Base-by-base conservation (phyloP, 2,329 filamentous ascomycete species). In the Sclerotinia glacialis region DNA sequence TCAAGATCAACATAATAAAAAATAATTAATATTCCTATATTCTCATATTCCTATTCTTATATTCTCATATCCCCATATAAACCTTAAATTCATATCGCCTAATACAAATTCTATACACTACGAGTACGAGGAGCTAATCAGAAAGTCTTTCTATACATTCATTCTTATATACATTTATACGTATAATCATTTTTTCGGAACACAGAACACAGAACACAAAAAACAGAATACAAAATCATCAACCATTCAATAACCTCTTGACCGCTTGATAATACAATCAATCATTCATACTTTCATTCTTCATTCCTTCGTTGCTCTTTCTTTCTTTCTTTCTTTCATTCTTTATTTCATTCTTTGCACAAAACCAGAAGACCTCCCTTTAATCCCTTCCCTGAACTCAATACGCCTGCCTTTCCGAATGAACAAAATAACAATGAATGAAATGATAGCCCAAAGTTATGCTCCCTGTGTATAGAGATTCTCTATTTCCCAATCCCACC, bases 351-450 rank as follows among this genome's bases (percentile, higher is more conserved):
- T 37, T 53, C 50, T 53, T 34, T n/a, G 8, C 31, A n/a, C 31
- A 21, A 31, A 53, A 31, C 34, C 11, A 40, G 2, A 8, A 40
- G 1, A 0, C 28, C 50, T 21, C 50, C 50, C 7, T 31, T 53
- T 21, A 9, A 8, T 34, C 34, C 56, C 26, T 23, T 47, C 34
- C 42, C 56, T 21, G 16, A 34, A 31, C 42, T 47, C 42, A 16
- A 60, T n/a, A 60, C 56, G 56, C 56, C 56, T 6, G 56, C 56
- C 42, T 16, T 47, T 4, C 56, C 42, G n/a, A 34, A 60, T 6
- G 6, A 31, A 31, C 21, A 47, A 12, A 44, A 58, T 44, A 6
- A 31, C 16, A 31, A 46, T 21, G 7, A 31, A 52, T 18, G 23
- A 47, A 31, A 23, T 5, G 9, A 59, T 23, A 34, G 47, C 7